Evolutionary conservation across 2,329 filamentous ascomycete species (phyloP).

Genomic region (Exserohilum rostratum): DNA sequence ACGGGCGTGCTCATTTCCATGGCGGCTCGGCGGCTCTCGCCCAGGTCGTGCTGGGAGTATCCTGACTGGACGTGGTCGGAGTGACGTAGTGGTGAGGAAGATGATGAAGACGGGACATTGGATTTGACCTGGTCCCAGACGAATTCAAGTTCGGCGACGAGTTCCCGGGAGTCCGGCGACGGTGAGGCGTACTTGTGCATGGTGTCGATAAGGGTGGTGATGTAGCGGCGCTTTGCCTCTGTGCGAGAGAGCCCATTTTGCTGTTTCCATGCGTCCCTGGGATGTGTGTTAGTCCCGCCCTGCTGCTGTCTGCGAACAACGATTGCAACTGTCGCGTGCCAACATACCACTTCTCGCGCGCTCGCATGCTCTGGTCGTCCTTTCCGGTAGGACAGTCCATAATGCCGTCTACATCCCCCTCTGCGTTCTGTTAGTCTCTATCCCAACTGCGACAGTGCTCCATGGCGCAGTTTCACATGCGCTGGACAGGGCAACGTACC

Average conservation of each 20-base stretch:
- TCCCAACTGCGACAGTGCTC: not conserved
- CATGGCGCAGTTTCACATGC: no score
- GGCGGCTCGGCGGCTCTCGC: constrained; percentile 51
- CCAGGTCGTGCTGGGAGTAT: constrained; percentile 38
- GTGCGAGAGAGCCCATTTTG: constrained; percentile 84
- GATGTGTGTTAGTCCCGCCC: not conserved
- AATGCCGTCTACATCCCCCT: constrained; percentile 92
- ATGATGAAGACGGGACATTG: constrained; percentile 70
- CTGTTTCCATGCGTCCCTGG: constrained; percentile 88
- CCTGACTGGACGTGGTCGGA: constrained; percentile 40
- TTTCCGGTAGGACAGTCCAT: constrained; percentile 76
- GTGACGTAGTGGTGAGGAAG: constrained; percentile 49
- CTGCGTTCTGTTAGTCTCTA: constrained; percentile 50
- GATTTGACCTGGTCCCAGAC: constrained; percentile 98
- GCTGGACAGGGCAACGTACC: constrained; percentile 51
- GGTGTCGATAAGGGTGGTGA: constrained; percentile 90
- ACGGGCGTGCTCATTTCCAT: constrained; percentile 18
- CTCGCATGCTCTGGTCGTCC: constrained; percentile 58
- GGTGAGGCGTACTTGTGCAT: constrained; percentile 94
- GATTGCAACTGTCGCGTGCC: constrained; percentile 52
- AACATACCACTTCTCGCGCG: constrained; percentile 72
- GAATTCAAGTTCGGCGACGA: constrained; percentile 95
- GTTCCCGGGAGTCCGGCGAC: constrained; percentile 82
- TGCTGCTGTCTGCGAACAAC: not conserved
- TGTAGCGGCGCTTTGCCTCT: constrained; percentile 92